These are phyloP conservation scores for Fusarium robinianum DNA, from an alignment of 2,329 filamentous ascomycete species.

Conservation along the genomic window DNA sequence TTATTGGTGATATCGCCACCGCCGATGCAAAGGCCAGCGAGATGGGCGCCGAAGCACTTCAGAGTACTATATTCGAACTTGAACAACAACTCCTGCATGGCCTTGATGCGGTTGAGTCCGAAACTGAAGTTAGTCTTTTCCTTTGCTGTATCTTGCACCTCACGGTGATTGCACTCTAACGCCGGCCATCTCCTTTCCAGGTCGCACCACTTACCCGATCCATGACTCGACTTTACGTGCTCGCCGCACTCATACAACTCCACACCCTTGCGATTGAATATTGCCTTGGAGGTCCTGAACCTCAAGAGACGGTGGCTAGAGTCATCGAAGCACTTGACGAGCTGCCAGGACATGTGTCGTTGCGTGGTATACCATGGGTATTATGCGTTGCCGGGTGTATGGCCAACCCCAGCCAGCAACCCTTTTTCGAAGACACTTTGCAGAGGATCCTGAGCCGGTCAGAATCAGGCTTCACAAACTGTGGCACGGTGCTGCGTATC, in stretches of 20 bases:
- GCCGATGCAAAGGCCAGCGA: not conserved
- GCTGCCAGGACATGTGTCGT: slow-evolving; percentile 14
- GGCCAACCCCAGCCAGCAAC: slow-evolving; percentile 15
- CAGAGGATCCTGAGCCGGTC: slow-evolving; percentile 5
- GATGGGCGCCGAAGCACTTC: not conserved
- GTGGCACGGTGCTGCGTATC: slow-evolving; percentile 19
- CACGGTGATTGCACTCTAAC: not conserved
- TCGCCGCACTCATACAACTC: slow-evolving; percentile 22
- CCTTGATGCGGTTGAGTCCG: not conserved
- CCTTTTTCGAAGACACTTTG: slow-evolving; percentile 21
- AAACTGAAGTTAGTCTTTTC: not conserved
- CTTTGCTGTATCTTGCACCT: too few relatives aligned
- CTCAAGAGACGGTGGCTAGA: slow-evolving; percentile 1
- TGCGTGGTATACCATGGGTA: slow-evolving; percentile 23
- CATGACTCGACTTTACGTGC: slow-evolving; percentile 19
- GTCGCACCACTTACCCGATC: not conserved
- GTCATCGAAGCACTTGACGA: slow-evolving; percentile 13
- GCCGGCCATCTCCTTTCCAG: not conserved
- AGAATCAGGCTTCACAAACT: slow-evolving; percentile 23
- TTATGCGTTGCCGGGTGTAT: slow-evolving; percentile 23
- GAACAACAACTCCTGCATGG: not conserved
- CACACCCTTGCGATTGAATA: slow-evolving; percentile 4
- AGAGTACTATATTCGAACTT: not conserved
- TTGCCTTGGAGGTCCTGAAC: not conserved
- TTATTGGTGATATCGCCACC: slow-evolving; percentile 22